Percentiles rank a stretch among this genome's conserved stretches.
Evolutionary conservation across 228 moss, liverwort and hornwort genomes (phyloP).

Genomic region (Sphagnum fallax): DNA sequence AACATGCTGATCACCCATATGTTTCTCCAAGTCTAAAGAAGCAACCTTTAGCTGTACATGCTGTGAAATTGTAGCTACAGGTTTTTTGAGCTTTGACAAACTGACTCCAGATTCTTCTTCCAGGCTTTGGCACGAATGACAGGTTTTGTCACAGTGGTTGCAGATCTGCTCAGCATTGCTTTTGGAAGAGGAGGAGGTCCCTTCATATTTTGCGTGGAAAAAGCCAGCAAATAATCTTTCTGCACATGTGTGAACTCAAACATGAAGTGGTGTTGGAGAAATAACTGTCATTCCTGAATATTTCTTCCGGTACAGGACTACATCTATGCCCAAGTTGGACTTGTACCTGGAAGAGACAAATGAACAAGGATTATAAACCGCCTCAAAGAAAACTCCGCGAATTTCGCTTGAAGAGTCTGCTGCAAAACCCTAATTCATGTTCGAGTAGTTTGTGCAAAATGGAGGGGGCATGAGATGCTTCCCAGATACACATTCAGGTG

Average conservation of each 20-base stretch:
- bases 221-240: conserved; percentile 47
- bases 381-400: too few relatives aligned
- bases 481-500: too few relatives aligned
- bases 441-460: too few relatives aligned
- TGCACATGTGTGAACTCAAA: conserved; percentile 70
- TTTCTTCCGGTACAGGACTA: conserved; percentile 59
- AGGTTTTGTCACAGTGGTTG: conserved; percentile 27
- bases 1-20: conserved; percentile 18
- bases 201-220: conserved; percentile 43
- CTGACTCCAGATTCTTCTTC: conserved; percentile 47
- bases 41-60: conserved; percentile 43
- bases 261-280: conserved; percentile 47
- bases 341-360: too few relatives aligned
- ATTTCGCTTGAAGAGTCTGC: too few relatives aligned
- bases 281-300: conserved; percentile 80
- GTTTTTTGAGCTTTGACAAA: conserved; percentile 35
- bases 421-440: too few relatives aligned
- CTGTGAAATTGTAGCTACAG: conserved; percentile 17
- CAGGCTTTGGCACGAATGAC: conserved; percentile 44
- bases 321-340: conserved; percentile 50
- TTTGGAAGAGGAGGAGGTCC: conserved; percentile 9
- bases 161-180: conserved; percentile 15
- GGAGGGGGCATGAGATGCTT: too few relatives aligned
- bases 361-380: too few relatives aligned
- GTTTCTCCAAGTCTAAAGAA: conserved; percentile 14